phyloP scores from a whole-genome alignment of 352 stramenopile species.

The Globisporangium iwayamae region DNA sequence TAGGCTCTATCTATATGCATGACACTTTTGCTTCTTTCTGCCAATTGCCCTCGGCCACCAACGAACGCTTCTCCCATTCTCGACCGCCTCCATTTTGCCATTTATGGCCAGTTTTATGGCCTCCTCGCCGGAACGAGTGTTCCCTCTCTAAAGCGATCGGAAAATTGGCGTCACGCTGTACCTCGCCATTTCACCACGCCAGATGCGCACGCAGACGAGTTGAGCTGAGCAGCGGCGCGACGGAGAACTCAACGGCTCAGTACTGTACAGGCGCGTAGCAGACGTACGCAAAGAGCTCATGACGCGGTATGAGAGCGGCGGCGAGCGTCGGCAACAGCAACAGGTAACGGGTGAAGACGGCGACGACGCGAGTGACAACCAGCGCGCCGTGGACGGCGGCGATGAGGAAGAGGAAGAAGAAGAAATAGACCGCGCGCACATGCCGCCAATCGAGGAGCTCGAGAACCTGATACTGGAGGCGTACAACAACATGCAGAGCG shows the following conservation, averaged over 20 bases:
- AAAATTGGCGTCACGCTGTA: conserved; percentile 1
- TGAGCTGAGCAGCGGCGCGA: background rate
- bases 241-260: too few relatives aligned
- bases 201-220: conserved; percentile 4
- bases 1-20: conserved; percentile 9
- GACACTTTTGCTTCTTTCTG: background rate
- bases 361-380: background rate
- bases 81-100: background rate
- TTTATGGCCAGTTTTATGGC: background rate
- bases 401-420: conserved; percentile 18
- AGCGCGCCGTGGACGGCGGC: background rate
- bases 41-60: background rate
- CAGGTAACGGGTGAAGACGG: background rate
- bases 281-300: background rate
- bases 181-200: background rate
- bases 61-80: background rate
- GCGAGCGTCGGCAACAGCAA: background rate
- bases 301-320: background rate
- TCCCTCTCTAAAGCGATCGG: conserved; percentile 2
- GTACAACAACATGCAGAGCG: conserved; percentile 83
- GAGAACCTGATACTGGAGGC: conserved; percentile 76
- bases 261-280: too few relatives aligned
- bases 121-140: background rate
- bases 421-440: conserved; percentile 20
- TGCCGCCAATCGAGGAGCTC: conserved; percentile 41